Base-by-base conservation (phyloP, 78 protist genomes). In the Dictyostelium intermedium region DNA sequence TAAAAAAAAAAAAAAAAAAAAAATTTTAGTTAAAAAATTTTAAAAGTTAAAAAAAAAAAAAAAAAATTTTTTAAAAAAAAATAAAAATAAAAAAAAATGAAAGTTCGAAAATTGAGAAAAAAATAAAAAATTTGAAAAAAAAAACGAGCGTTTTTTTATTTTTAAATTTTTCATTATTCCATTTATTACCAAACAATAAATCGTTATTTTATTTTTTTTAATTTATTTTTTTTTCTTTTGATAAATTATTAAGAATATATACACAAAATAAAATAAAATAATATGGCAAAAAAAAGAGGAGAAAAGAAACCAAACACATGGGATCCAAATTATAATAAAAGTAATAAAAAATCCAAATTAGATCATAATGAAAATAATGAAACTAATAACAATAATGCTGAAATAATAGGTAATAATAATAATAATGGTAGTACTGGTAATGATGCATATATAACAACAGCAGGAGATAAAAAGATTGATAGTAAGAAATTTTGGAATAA, bases 31-130 rank as follows among this genome's bases (percentile, higher is more conserved):
- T 50, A 56, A 56, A 56, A 56, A 56, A 56, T 56, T 56, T 66
- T n/a, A 18, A 66, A 80, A 80, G 50, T 50, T 43, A 77, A 77
- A 77, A n/a, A 77, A 78, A 79, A 79, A 79, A 79, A 30, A 79
- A 50, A 80, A 53, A 77, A 77, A 77, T n/a, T 77, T 6, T 80
- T 35, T 2, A 66, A 66, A 66, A 66, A 61, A 61, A 20, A 34
- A 72, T 25, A 72, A 72, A 72, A 72, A 72, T 34, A 72, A 72
- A 72, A 72, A 72, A 72, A 66, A 66, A 66, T 25, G n/a, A 32
- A 66, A 66, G 2, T 66, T 66, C 27, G 32, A 63, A 63, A 25
- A n/a, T 25, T n/a, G 32, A 63, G 32, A 63, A 63, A 63, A 63
- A 63, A 63, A 8, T 16, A 25, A 25, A 16, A 63, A 63, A 63